A percentile compares a stretch with the other conserved stretches of the same genome.
phyloP scores from a whole-genome alignment of 495 filamentous ascomycete genomes.

The Penicillium manginii region DNA sequence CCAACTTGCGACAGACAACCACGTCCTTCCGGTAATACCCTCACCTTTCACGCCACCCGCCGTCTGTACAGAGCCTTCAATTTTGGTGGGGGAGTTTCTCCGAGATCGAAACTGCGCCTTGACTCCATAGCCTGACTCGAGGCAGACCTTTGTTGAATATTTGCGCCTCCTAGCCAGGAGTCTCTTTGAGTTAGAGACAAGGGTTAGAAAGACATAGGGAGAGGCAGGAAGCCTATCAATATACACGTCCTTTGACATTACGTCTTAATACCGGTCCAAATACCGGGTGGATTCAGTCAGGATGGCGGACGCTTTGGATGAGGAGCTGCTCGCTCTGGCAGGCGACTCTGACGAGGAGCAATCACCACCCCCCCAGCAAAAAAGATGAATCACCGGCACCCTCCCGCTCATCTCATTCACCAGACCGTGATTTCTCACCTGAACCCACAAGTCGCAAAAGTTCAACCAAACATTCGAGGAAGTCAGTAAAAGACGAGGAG shows the following conservation, averaged over 20 bases:
- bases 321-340: conserved; percentile 85
- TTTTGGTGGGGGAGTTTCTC: neutral
- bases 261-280: neutral
- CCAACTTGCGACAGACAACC: conserved; percentile 28
- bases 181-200: neutral
- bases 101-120: neutral
- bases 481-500: conserved; percentile 61
- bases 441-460: conserved; percentile 52
- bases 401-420: conserved; percentile 41
- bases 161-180: conserved; percentile 26
- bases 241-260: neutral
- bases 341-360: conserved; percentile 66
- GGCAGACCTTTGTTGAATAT: conserved; percentile 3
- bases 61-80: conserved; percentile 14
- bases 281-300: conserved; percentile 18
- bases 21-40: conserved; percentile 1
- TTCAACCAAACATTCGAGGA: conserved; percentile 51
- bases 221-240: neutral
- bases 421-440: conserved; percentile 32
- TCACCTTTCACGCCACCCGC: neutral
- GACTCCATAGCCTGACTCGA: conserved; percentile 4
- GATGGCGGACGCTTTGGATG: conserved; percentile 75
- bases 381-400: conserved; percentile 38
- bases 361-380: conserved; percentile 43
- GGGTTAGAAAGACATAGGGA: neutral